phyloP scores from a whole-genome alignment of 2,329 filamentous ascomycete genomes.

The Emericellopsis atlantica region DNA sequence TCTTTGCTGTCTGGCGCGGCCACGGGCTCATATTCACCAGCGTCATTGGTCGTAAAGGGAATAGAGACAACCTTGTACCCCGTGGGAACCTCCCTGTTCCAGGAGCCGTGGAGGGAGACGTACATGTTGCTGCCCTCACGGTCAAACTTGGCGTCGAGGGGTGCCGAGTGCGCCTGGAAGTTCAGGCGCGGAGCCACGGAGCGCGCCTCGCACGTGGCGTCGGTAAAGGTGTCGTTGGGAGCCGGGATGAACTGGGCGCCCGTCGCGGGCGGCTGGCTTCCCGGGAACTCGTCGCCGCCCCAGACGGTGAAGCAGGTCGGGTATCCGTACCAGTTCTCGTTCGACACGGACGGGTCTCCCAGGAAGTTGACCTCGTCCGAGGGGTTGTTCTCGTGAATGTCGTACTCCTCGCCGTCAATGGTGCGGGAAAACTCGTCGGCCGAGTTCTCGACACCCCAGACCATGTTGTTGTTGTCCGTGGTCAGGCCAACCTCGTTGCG shows the following conservation, averaged over 20 bases:
- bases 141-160: constrained; percentile 49
- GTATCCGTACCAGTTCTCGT: constrained; percentile 38
- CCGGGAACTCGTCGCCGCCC: constrained; percentile 20
- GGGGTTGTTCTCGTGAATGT: constrained; percentile 49
- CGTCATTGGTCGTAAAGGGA: constrained; percentile 14
- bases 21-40: constrained; percentile 16
- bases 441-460: constrained; percentile 39
- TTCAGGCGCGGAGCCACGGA: constrained; percentile 30
- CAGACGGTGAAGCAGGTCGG: constrained; percentile 47
- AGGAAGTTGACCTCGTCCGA: constrained; percentile 53
- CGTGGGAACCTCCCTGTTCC: constrained; percentile 26
- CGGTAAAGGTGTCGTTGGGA: constrained; percentile 20
- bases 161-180: constrained; percentile 47
- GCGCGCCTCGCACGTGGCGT: constrained; percentile 19
- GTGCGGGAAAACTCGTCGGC: constrained; percentile 39
- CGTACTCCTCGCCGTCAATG: constrained; percentile 26
- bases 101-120: constrained; percentile 50
- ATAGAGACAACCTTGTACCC: constrained; percentile 25
- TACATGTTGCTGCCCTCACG: constrained; percentile 37
- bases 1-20: constrained; percentile 12
- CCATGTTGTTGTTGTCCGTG: constrained; percentile 26
- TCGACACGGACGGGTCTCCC: constrained; percentile 13
- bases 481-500: constrained; percentile 51
- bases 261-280: constrained; percentile 12
- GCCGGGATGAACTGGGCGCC: constrained; percentile 24